A percentile compares a stretch with the other conserved stretches of the same genome.
Evolutionary conservation across 805 yeast species (phyloP).

Genomic region (Cephaloascus fragrans): DNA sequence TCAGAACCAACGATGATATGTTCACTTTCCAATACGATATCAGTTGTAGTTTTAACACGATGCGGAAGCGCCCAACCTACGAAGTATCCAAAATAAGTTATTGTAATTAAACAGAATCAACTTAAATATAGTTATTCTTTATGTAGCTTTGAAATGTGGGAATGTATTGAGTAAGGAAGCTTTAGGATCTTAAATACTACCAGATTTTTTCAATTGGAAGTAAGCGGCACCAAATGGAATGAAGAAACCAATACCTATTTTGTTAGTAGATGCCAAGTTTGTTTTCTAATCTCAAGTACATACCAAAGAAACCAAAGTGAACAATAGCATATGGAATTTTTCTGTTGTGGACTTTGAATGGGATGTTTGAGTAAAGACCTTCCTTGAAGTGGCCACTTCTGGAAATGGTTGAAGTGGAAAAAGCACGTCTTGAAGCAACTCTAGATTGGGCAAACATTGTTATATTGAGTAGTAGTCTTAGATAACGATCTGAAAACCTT

Average conservation of each 20-base stretch:
- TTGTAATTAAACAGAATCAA: too few relatives aligned
- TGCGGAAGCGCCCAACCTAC: too few relatives aligned
- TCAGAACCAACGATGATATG: too few relatives aligned
- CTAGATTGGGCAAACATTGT: background rate
- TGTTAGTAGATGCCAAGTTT: constrained; percentile 1
- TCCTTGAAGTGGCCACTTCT: constrained; percentile 48
- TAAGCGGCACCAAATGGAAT: constrained; percentile 72
- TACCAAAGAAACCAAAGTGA: constrained; percentile 70
- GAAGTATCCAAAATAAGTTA: too few relatives aligned
- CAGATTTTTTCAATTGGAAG: constrained; percentile 86
- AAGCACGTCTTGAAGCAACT: constrained; percentile 27
- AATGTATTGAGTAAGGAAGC: too few relatives aligned
- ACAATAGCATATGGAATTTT: constrained; percentile 78
- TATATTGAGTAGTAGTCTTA: too few relatives aligned
- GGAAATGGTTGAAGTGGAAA: constrained; percentile 45
- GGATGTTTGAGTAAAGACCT: constrained; percentile 88
- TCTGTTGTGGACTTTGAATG: constrained; percentile 91
- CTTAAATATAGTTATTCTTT: too few relatives aligned
- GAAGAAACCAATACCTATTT: constrained; percentile 43
- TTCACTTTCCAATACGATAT: too few relatives aligned
- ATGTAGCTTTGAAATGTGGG: too few relatives aligned
- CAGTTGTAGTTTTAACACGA: too few relatives aligned
- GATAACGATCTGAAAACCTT: too few relatives aligned
- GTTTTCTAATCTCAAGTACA: constrained; percentile 11
- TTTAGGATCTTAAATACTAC: constrained; percentile 29